Evolutionary conservation across 2,329 filamentous ascomycete species (phyloP), one percentile per base, ranked within the genome.

Genomic region (Colletotrichum sojae): DNA sequence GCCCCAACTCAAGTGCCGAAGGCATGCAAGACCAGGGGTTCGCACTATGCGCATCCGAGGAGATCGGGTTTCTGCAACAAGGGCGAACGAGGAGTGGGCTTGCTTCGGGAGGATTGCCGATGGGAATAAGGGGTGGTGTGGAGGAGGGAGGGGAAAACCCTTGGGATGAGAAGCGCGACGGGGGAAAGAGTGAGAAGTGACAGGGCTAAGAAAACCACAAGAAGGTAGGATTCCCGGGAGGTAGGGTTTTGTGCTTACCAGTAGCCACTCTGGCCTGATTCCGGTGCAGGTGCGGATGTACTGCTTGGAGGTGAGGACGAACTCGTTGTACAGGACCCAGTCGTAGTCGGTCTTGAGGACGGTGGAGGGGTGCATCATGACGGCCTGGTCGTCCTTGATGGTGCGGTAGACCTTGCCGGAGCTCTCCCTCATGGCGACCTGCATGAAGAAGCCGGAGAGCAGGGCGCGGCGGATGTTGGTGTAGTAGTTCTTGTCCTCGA

Each of bases 321-420:
- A 99, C 78, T 99, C 97, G 76, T 98, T 97, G 83, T 99, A 99
- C 27, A 99, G 84, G 27, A 99, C 94, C 96, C 96, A 99, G 74
- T 99, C 96, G 74, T 91, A 94, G 68, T 98, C 95, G 67, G 94
- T 91, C 58, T 90, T 89, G 22, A 99, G 86, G 39, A 97, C 95
- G 0, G 95, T 98, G 73, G 93, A 96, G 2, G 96, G 96, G 82
- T 99, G 96, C 69, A 99, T 88, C 75, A 98, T 86, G 53, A 99
- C 96, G 54, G 89, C 92, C 83, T 98, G 95, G 76, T 98, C 93
- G 78, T 99, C 97, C 85, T 98, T 99, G 79, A 99, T 92, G 1
- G 96, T 99, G 72, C 91, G 90, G 83, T 99, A 99, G 49, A 93
- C 89, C 86, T 98, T 98, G 77, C 93, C 93, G 36, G 89, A 91